Evolutionary conservation across 345 rosid genomes (phyloP).

Genomic region (Psidium friedrichsthalianum): DNA sequence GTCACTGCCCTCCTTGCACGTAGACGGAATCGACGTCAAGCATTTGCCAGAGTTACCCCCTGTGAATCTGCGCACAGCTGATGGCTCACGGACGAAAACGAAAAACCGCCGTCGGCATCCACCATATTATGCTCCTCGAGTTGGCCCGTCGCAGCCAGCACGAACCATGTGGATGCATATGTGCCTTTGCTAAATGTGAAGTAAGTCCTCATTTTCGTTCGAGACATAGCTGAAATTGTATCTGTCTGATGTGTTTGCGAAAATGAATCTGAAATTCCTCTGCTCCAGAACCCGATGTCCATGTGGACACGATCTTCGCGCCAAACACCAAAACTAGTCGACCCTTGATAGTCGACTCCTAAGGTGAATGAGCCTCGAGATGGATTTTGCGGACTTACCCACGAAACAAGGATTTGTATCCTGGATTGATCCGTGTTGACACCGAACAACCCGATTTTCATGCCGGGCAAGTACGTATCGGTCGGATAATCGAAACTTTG

Average conservation of each 20-base stretch:
- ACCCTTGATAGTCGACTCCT: background rate
- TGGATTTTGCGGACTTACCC: background rate
- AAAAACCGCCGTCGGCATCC: background rate
- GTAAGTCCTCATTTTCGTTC: constrained; percentile 6
- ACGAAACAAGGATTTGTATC: background rate
- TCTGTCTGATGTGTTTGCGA: background rate
- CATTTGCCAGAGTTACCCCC: background rate
- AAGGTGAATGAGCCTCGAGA: background rate
- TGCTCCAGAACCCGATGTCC: constrained; percentile 5
- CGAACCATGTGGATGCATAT: background rate
- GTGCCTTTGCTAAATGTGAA: background rate
- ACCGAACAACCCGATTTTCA: background rate
- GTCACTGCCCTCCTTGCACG: background rate
- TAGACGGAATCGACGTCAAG: background rate
- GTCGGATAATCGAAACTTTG: constrained; percentile 7
- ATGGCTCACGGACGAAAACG: background rate
- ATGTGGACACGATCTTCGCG: background rate
- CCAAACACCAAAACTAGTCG: background rate
- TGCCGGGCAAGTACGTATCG: background rate
- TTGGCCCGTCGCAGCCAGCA: constrained; percentile 2
- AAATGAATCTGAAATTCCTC: background rate
- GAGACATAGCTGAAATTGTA: constrained; percentile 1
- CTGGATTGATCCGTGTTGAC: background rate
- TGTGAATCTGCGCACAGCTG: background rate
- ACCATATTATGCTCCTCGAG: constrained; percentile 1